Evolutionary conservation across 2,329 filamentous ascomycete genomes (phyloP).

Genomic region (Sclerotinia nivalis): DNA sequence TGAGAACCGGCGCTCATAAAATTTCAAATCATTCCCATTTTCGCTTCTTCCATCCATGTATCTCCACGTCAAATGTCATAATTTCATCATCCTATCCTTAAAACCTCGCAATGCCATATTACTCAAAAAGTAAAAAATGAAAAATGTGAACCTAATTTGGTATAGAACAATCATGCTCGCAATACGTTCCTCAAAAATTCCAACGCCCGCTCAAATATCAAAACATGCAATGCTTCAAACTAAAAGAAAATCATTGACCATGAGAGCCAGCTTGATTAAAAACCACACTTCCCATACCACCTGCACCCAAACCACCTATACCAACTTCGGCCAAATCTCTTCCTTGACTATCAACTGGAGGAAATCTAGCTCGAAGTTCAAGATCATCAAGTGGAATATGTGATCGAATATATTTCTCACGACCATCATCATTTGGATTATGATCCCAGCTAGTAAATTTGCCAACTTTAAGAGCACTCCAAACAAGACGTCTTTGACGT

Average conservation of each 20-base stretch:
- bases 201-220: conserved; percentile 3
- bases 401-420: conserved; percentile 78
- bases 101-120: neutral
- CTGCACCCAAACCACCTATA: conserved; percentile 25
- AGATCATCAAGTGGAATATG: conserved; percentile 79
- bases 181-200: neutral
- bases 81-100: neutral
- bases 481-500: conserved; percentile 75
- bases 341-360: conserved; percentile 55
- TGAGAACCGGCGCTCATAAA: neutral
- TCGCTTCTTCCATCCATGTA: neutral
- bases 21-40: neutral
- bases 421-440: conserved; percentile 70
- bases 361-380: conserved; percentile 74
- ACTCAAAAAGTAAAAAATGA: neutral
- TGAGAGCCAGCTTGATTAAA: conserved; percentile 32
- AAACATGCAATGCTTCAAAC: neutral
- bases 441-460: conserved; percentile 83
- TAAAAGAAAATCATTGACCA: conserved; percentile 26
- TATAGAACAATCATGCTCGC: conserved; percentile 2
- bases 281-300: conserved; percentile 28
- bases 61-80: neutral
- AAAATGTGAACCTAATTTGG: conserved; percentile 2
- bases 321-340: conserved; percentile 28
- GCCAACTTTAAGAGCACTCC: conserved; percentile 76